Base-by-base conservation (phyloP, 108 stramenopile species). In the Stephanodiscus minutulus region DNA sequence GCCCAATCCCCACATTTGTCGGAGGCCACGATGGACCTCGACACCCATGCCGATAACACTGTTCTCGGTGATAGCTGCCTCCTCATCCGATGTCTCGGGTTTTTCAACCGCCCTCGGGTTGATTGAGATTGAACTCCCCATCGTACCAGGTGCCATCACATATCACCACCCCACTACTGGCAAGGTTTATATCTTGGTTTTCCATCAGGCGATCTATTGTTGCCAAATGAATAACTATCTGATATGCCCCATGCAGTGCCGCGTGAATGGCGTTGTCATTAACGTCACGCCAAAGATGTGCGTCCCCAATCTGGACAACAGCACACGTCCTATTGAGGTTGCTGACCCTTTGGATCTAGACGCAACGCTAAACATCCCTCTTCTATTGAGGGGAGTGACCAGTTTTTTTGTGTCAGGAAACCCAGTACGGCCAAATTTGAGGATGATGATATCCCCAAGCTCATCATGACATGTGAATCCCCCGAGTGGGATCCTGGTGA, bases 191-290 rank as follows among this genome's bases (percentile, higher is more conserved):
- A 70, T 70, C 36, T 27, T 77, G 61, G 47, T 58, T 37, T 35
- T 68, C 31, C 52, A 75, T 37, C 68, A 77, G 55, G 68, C 76
- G 0, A 77, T 77, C 31, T 31, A 62, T 18, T 55, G 48, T 5
- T 13, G 60, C 15, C 3, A 8, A 13, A 29, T 63, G 41, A 7
- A 64, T 8, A 28, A 70, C 11, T 59, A 77, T 43, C 24, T 70
- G 49, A n/a, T 77, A 22, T 70, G 55, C 24, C 60, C 76, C 2
- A 77, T 77, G 76, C 76, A 77, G 61, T 54, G 68, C 15, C 35
- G 68, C 28, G 17, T 35, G 22, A 20, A 62, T 21, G 50, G 41
- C 21, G 11, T 71, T 18, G 24, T 21, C 13, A 63, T 71, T 8
- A 71, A 43, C 28, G 56, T 58, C 21, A 6, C 27, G 15, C 68